phyloP scores from a whole-genome alignment of 2,329 filamentous ascomycete genomes.

The Fusarium virguliforme region DNA sequence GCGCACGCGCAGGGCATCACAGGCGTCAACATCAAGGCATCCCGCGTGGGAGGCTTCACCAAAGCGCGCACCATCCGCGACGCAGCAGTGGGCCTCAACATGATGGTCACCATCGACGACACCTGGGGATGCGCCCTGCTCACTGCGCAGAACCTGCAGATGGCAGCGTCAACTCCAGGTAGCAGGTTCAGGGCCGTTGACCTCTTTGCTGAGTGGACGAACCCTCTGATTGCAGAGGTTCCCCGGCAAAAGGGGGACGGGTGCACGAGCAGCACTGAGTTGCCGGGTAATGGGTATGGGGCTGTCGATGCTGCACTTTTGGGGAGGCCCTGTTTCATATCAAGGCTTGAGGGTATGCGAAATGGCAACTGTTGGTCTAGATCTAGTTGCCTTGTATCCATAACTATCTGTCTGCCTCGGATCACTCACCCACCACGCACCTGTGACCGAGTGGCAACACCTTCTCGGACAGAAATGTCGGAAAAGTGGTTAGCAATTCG shows the following conservation, averaged over 20 bases:
- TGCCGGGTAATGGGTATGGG: slow-evolving; percentile 20
- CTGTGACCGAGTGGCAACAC: too few species aligned
- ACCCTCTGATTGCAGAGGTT: slow-evolving; percentile 21
- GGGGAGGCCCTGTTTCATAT: slow-evolving; percentile 7
- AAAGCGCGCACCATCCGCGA: slow-evolving; percentile 25
- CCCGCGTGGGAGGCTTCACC: slow-evolving; percentile 20
- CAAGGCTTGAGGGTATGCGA: background rate
- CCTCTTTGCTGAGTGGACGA: slow-evolving; percentile 25
- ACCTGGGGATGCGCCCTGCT: slow-evolving; percentile 25
- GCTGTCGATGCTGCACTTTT: slow-evolving; percentile 7
- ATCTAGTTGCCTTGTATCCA: too few species aligned
- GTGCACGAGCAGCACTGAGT: background rate
- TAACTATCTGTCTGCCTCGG: too few species aligned
- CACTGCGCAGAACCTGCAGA: slow-evolving; percentile 20
- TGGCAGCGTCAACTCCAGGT: slow-evolving; percentile 10
- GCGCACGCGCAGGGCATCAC: slow-evolving; percentile 17
- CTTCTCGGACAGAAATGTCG: too few species aligned
- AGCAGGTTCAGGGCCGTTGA: slow-evolving; percentile 15
- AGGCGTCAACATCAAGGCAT: slow-evolving; percentile 26
- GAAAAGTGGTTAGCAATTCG: too few species aligned
- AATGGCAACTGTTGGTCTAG: too few species aligned
- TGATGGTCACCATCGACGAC: slow-evolving; percentile 20
- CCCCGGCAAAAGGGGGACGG: slow-evolving; percentile 18
- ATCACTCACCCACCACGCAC: too few species aligned
- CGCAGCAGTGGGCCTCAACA: slow-evolving; percentile 18